Conservation (phyloP, 352 stramenopile genomes). For the Pythium myriotylum region DNA sequence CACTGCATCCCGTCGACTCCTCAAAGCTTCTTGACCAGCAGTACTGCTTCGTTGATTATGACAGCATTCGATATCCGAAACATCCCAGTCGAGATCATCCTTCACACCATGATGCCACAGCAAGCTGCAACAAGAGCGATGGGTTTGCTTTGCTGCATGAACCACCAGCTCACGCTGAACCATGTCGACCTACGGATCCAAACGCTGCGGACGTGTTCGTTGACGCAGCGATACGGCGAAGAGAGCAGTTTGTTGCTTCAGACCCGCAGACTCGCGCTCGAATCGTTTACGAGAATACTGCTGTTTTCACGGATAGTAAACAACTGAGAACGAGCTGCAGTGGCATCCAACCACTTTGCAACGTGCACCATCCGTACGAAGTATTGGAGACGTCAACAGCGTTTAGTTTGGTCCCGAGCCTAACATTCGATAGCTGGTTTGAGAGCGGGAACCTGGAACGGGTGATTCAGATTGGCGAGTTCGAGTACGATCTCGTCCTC, state of each 20-base stretch:
- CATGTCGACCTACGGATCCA: slow-evolving; percentile 22
- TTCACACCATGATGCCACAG: background rate
- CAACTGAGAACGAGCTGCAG: background rate
- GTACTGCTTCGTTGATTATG: slow-evolving; percentile 34
- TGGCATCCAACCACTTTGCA: background rate
- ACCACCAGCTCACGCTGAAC: slow-evolving; percentile 19
- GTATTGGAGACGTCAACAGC: slow-evolving; percentile 32
- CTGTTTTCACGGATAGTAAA: slow-evolving; percentile 19
- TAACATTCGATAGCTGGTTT: slow-evolving; percentile 93
- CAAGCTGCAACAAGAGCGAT: slow-evolving; percentile 8
- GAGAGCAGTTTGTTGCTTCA: slow-evolving; percentile 40
- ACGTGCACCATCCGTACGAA: slow-evolving; percentile 33
- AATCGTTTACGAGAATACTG: slow-evolving; percentile 58
- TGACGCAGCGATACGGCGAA: slow-evolving; percentile 25
- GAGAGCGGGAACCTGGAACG: slow-evolving; percentile 92
- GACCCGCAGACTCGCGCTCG: slow-evolving; percentile 39
- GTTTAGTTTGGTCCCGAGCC: slow-evolving; percentile 24
- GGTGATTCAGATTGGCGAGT: slow-evolving; percentile 78
- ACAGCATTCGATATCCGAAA: slow-evolving; percentile 38
- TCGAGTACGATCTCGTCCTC: slow-evolving; percentile 92
- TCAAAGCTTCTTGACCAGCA: slow-evolving; percentile 32
- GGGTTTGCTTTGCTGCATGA: slow-evolving; percentile 19
- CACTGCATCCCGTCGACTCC: slow-evolving; percentile 9
- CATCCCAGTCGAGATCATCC: slow-evolving; percentile 18
- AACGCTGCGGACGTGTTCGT: slow-evolving; percentile 26